phyloP scores from a whole-genome alignment of 495 filamentous ascomycete species.

The Parmelia sp. region DNA sequence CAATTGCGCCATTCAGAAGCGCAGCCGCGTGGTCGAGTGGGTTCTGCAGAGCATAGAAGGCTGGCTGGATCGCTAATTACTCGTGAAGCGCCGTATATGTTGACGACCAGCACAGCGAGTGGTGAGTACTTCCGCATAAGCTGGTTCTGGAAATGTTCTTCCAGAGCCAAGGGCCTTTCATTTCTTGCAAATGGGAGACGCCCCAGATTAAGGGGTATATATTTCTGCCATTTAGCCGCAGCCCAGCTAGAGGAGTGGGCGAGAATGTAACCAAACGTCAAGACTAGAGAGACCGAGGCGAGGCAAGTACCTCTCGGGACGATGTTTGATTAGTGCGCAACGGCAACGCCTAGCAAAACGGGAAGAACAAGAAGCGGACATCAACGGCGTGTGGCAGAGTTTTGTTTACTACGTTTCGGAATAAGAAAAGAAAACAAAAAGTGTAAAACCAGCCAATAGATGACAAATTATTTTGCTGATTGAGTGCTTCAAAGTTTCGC shows the following conservation, averaged over 20 bases:
- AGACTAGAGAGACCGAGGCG: not conserved
- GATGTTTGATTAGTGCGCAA: not conserved
- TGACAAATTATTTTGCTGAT: too few species aligned
- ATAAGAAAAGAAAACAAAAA: too few species aligned
- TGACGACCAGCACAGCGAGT: not conserved
- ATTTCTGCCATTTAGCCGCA: not conserved
- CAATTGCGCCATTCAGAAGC: constrained; percentile 1
- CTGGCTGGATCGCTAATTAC: not conserved
- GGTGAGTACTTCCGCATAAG: not conserved
- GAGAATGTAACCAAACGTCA: not conserved
- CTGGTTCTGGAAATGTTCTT: not conserved
- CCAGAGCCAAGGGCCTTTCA: not conserved
- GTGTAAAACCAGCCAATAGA: too few species aligned
- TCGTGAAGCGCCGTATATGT: not conserved
- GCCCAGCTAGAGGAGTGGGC: not conserved
- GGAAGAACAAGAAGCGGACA: not conserved
- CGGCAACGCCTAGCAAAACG: not conserved
- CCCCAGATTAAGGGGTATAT: not conserved
- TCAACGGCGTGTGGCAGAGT: not conserved
- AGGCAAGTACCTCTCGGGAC: not conserved
- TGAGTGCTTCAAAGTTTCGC: too few species aligned
- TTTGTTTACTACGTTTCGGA: not conserved
- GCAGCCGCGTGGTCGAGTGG: not conserved
- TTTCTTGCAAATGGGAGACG: not conserved
- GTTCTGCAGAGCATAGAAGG: not conserved